Evolutionary conservation across 257 asterid species (phyloP), one percentile per base, ranked within the genome.

Genomic region (Cynanchum wilfordii): DNA sequence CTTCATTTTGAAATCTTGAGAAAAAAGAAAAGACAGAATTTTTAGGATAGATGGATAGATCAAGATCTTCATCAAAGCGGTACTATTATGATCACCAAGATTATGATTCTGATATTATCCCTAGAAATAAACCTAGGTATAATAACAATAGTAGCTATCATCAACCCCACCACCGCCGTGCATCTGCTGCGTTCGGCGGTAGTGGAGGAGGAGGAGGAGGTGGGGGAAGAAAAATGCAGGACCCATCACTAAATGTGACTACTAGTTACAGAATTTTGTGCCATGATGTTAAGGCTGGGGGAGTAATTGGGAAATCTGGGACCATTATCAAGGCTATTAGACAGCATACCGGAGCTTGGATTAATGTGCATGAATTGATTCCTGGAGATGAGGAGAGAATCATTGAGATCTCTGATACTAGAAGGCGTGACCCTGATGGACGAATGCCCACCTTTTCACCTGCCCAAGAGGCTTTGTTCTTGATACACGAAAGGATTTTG

Each of bases 301-400:
- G 99, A 12, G 99, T 94, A 63, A 93, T 93, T 82, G 98, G 98
- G 76, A 94, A 89, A 75, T 91, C 97, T 0, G 97, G 97, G 58
- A 89, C 97, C 60, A 89, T 94, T 29, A 87, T 94, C 50, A 91
- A 87, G 87, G 74, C 95, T 50, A 91, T 94, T 73, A 88, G 96
- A 81, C 95, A 91, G 85, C 97, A 86, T 60, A 94, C 97, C 0
- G 99, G 99, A 38, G 99, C 99, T 63, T 87, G 96, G 96, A 82
- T 94, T 80, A 94, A 94, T 74, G 93, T 94, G 27, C 97, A 89
- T 77, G 97, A 89, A 83, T 80, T 89, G 71, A 72, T 87, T 24
- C 91, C 84, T 0, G 99, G 96, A 49, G 97, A 94, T 45, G 99
- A 94, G 58, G 99, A 91, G 84, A 85, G 97, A 70, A 89, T 94